These are phyloP conservation scores for Globisporangium rhizosaccharum DNA, from an alignment of 352 stramenopile genomes.

Conservation along the genomic window DNA sequence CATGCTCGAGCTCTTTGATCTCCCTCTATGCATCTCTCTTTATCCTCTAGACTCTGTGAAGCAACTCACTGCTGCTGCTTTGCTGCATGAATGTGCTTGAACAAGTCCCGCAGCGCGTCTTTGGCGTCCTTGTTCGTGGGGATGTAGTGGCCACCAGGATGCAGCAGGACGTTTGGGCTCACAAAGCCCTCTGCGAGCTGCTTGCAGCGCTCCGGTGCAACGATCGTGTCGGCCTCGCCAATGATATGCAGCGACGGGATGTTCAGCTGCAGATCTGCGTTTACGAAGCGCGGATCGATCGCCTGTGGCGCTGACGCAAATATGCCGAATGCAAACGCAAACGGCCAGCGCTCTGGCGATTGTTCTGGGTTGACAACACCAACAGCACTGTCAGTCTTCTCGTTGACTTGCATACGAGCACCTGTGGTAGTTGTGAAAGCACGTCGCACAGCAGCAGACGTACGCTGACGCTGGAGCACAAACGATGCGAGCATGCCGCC, in stretches of 20 bases:
- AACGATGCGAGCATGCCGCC: conserved; percentile 63
- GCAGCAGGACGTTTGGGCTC: conserved; percentile 44
- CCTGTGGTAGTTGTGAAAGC: not conserved
- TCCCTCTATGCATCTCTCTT: no score
- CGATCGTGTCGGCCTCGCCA: conserved; percentile 70
- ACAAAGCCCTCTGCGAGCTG: conserved; percentile 47
- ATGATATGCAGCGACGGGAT: conserved; percentile 80
- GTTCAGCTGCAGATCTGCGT: conserved; percentile 32
- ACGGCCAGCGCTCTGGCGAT: conserved; percentile 38
- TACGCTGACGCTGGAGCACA: conserved; percentile 71
- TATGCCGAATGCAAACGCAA: conserved; percentile 67
- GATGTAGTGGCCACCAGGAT: conserved; percentile 81
- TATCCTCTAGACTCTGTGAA: no score
- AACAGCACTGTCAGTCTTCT: not conserved
- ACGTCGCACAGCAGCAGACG: conserved; percentile 3
- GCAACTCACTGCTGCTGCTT: no score
- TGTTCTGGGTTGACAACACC: conserved; percentile 13
- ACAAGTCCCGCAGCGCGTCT: conserved; percentile 62
- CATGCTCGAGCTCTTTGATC: no score
- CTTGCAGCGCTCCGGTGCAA: conserved; percentile 50
- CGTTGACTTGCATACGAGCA: not conserved
- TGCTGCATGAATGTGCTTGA: conserved; percentile 36
- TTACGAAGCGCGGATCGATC: conserved; percentile 38
- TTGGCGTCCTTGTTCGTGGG: conserved; percentile 81
- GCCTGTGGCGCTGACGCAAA: conserved; percentile 54